These are phyloP conservation scores for Buxus sempervirens DNA, from an alignment of 164 flowering plant genomes.

Conservation along the genomic window DNA sequence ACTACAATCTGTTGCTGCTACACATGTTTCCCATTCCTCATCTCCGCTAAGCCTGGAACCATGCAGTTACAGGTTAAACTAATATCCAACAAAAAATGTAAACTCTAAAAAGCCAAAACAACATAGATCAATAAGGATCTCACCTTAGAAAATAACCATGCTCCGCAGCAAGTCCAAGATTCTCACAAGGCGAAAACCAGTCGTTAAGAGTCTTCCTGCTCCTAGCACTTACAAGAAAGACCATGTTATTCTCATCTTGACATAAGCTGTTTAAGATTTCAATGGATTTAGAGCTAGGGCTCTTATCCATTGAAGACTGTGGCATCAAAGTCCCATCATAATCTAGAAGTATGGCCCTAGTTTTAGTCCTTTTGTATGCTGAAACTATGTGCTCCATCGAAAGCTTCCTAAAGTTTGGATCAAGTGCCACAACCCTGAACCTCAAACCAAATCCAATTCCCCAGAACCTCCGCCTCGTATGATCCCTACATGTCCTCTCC, in stretches of 20 bases:
- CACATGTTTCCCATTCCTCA: conserved; percentile 68
- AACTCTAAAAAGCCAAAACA: background rate
- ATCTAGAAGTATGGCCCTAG: conserved; percentile 68
- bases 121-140: background rate
- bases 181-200: conserved; percentile 70
- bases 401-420: conserved; percentile 65
- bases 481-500: conserved; percentile 62
- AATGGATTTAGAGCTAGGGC: conserved; percentile 46
- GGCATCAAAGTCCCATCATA: conserved; percentile 85
- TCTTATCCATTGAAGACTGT: conserved; percentile 57
- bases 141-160: conserved; percentile 73
- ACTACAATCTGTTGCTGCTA: conserved; percentile 41
- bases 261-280: conserved; percentile 51
- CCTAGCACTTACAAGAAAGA: conserved; percentile 68
- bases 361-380: conserved; percentile 57
- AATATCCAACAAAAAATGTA: background rate
- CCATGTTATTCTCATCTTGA: conserved; percentile 54
- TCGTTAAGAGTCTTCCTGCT: conserved; percentile 39
- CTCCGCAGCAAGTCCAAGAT: conserved; percentile 70
- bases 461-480: conserved; percentile 50
- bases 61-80: background rate
- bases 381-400: conserved; percentile 66
- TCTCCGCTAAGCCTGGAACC: conserved; percentile 38
- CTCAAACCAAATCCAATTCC: conserved; percentile 75
- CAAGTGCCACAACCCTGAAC: conserved; percentile 69